phyloP scores from a whole-genome alignment of 306 rosid species.

The Cicer chorassanicum region DNA sequence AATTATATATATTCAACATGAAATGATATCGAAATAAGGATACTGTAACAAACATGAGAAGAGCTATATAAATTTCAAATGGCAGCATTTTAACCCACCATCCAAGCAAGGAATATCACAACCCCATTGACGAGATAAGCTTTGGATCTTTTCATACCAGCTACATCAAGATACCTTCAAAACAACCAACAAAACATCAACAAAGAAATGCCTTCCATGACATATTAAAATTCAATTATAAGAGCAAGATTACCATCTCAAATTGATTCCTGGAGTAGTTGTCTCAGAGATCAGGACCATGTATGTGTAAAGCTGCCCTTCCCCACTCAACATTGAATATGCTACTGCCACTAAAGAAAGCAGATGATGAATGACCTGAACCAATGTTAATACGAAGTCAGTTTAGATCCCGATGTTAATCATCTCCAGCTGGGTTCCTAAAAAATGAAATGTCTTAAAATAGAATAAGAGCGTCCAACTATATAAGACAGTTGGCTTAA shows the following conservation, averaged over 20 bases:
- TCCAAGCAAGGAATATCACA: constrained; percentile 88
- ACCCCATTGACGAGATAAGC: constrained; percentile 86
- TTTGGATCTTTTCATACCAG: constrained; percentile 83
- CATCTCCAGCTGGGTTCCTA: constrained; percentile 45
- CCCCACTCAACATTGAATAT: constrained; percentile 87
- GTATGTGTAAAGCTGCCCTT: constrained; percentile 87
- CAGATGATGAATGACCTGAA: constrained; percentile 87
- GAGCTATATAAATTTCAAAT: constrained; percentile 16
- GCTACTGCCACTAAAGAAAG: constrained; percentile 73
- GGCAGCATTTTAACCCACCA: constrained; percentile 61
- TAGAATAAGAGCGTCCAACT: constrained; percentile 41
- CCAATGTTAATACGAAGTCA: constrained; percentile 46
- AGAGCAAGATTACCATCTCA: constrained; percentile 77
- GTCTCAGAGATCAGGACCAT: constrained; percentile 95
- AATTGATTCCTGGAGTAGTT: constrained; percentile 92
- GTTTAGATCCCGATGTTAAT: constrained; percentile 38
- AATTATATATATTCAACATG: background rate
- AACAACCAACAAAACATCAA: constrained; percentile 40
- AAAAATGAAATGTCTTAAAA: constrained; percentile 45
- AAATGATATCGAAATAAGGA: background rate
- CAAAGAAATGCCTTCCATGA: background rate
- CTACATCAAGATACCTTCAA: constrained; percentile 87
- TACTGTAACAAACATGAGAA: background rate
- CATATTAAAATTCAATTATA: background rate
- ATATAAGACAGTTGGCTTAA: constrained; percentile 18